Percentiles rank a stretch among this genome's conserved stretches.
These are phyloP conservation scores for Solanum peruvianum DNA, from an alignment of 257 asterid genomes.

Conservation along the genomic window DNA sequence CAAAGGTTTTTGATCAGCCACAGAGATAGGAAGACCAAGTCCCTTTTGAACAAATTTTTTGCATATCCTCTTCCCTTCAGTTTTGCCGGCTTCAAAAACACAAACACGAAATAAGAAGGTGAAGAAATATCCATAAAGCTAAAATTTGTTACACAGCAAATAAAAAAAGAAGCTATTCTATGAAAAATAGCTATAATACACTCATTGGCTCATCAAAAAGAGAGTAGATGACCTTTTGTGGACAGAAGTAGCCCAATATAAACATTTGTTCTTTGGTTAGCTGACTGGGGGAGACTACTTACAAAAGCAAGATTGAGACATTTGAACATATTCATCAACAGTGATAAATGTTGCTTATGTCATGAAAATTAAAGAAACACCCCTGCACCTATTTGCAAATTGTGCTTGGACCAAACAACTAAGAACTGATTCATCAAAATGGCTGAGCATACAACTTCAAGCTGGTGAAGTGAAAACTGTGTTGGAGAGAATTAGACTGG, in stretches of 20 bases:
- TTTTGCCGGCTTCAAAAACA: constrained; percentile 30
- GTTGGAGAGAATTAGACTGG: not conserved
- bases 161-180: not conserved
- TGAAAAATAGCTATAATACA: not conserved
- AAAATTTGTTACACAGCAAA: not conserved
- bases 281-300: not conserved
- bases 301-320: not conserved
- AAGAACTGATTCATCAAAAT: not conserved
- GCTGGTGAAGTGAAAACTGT: no score
- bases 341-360: not conserved
- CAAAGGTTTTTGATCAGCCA: constrained; percentile 39
- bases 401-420: not conserved
- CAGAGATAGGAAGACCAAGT: constrained; percentile 46
- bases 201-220: not conserved
- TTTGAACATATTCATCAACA: not conserved
- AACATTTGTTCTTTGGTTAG: not conserved
- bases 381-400: not conserved
- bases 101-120: not conserved
- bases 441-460: no score
- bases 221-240: not conserved
- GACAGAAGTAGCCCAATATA: not conserved
- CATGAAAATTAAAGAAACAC: not conserved
- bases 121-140: not conserved
- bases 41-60: constrained; percentile 74
- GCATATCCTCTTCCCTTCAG: constrained; percentile 64